Conservation (phyloP, 1,139 yeast species). For the Pichia cactophila region DNA sequence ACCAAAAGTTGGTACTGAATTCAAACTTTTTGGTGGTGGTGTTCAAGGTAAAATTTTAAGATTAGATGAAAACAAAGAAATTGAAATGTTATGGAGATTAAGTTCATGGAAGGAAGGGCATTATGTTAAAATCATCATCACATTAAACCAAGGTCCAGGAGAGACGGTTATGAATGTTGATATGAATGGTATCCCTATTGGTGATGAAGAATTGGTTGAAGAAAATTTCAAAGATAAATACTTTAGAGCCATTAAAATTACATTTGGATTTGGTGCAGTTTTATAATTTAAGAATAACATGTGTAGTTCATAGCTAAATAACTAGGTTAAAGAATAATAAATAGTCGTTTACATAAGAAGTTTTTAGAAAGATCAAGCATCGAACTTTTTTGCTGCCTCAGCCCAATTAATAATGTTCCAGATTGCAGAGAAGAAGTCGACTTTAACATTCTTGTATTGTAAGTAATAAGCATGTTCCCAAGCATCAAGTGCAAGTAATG, state of each 20-base stretch:
- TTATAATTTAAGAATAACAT: slow-evolving; percentile 29
- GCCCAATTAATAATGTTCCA: slow-evolving; percentile 98
- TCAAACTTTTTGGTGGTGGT: slow-evolving; percentile 82
- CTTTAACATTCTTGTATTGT: slow-evolving; percentile 93
- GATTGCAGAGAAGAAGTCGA: slow-evolving; percentile 89
- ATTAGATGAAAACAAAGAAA: slow-evolving; percentile 49
- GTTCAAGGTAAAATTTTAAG: slow-evolving; percentile 62
- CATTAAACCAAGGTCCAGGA: slow-evolving; percentile 64
- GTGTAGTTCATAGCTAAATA: not conserved
- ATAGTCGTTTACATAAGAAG: not conserved
- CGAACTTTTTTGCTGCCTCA: slow-evolving; percentile 73
- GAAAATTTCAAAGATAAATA: slow-evolving; percentile 84
- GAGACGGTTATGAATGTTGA: slow-evolving; percentile 77
- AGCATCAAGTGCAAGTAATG: slow-evolving; percentile 91
- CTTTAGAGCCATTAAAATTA: slow-evolving; percentile 75
- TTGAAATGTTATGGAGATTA: slow-evolving; percentile 79
- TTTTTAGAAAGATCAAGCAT: slow-evolving; percentile 16
- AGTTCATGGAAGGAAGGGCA: slow-evolving; percentile 84
- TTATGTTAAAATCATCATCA: slow-evolving; percentile 59
- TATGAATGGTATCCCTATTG: slow-evolving; percentile 89
- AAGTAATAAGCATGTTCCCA: slow-evolving; percentile 99
- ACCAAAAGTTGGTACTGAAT: slow-evolving; percentile 55
- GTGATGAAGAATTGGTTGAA: slow-evolving; percentile 89
- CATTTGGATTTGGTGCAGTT: slow-evolving; percentile 92
- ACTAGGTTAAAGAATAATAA: not conserved